Base-by-base conservation (phyloP, 75 land plant species). In the Azolla pinnata region DNA sequence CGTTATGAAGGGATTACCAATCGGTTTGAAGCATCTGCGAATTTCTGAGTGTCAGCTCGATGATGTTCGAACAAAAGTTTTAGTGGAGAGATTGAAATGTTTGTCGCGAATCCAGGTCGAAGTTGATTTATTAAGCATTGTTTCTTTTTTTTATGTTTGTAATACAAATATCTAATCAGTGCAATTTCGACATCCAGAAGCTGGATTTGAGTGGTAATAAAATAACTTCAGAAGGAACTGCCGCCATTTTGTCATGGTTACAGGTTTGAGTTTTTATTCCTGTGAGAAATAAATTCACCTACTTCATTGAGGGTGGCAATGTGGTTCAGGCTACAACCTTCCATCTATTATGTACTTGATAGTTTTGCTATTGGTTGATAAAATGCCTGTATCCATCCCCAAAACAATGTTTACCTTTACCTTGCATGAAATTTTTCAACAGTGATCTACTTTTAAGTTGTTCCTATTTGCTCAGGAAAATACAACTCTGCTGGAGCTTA, bases 171-270 rank as follows among this genome's bases (percentile, higher is more conserved):
- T 8, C 42, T 38, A 14, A 8, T 38, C 12, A 38, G 42, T 38
- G 14, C 7, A 53, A 12, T 58, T 5, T 42, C 60, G 0, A 25
- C n/a, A 31, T 38, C 51, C 54, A 71, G 74, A 34, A 25, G n/a
- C 60, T 71, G 17, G 61, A 71, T 18, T 51, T 71, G 61, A 50
- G 53, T 50, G 74, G 61, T 24, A 71, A 71, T 33, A 47, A 65
- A 33, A 64, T 71, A 29, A 64, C 74, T 4, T 54, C 74, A 44
- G 35, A 31, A 42, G 74, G 74, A 14, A 69, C 74, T 26, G 29
- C 53, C 2, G 33, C 42, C 8, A 17, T 71, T 46, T 40, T 71
- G 42, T 31, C 30, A 18, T 71, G 74, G 74, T 49, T 71, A 14
- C 61, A 71, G 69, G 74, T 71, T 53, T n/a, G 31, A 33, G 12